Evolutionary conservation across 2,329 filamentous ascomycete species (phyloP).

Genomic region (Gremmenia infestans): DNA sequence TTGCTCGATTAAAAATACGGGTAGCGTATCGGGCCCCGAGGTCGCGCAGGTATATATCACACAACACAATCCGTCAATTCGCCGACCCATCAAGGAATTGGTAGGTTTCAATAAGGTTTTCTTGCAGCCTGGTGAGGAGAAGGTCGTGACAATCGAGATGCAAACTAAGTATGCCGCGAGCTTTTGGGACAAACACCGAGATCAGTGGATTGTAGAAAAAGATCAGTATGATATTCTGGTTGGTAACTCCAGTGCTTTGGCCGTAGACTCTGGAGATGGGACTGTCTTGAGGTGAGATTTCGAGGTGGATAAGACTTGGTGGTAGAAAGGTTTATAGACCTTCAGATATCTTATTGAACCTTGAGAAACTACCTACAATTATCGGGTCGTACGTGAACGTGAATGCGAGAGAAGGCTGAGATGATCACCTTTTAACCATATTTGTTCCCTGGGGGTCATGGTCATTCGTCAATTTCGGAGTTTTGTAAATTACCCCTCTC

Average conservation of each 20-base stretch:
- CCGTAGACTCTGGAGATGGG: conserved; percentile 26
- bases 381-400: too few relatives aligned
- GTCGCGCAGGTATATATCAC: conserved; percentile 54
- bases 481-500: too few relatives aligned
- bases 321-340: conserved; percentile 58
- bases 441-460: too few relatives aligned
- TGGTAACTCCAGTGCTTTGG: conserved; percentile 45
- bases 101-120: conserved; percentile 62
- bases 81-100: conserved; percentile 54
- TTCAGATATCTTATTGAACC: too few relatives aligned
- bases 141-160: conserved; percentile 51
- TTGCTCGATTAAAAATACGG: conserved; percentile 27
- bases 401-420: too few relatives aligned
- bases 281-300: conserved; percentile 49
- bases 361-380: too few relatives aligned
- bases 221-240: conserved; percentile 61
- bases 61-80: conserved; percentile 48
- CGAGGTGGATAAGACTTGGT: conserved; percentile 54
- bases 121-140: conserved; percentile 54
- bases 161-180: conserved; percentile 60
- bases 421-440: too few relatives aligned
- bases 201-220: conserved; percentile 61
- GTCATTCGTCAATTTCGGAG: too few relatives aligned
- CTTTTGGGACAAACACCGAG: conserved; percentile 65
- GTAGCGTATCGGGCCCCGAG: conserved; percentile 47